Conservation (phyloP, 306 rosid genomes). For the Canavalia gladiata region DNA sequence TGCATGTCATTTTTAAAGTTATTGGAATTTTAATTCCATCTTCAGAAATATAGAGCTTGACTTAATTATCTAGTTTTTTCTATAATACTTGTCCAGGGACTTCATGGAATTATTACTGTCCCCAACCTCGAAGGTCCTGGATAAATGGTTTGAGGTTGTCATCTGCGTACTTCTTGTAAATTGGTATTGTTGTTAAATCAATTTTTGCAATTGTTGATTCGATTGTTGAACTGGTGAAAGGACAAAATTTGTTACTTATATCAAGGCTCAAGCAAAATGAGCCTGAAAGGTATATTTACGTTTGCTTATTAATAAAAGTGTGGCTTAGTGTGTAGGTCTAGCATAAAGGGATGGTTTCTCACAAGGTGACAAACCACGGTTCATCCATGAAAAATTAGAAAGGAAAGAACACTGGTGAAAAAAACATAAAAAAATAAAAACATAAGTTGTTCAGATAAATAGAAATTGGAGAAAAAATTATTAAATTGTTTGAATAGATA, state of each 20-base stretch:
- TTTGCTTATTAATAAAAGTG: neutral
- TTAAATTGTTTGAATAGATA: too few species aligned
- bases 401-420: too few species aligned
- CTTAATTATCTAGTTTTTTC: conserved; percentile 1
- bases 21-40: neutral
- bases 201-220: neutral
- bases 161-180: conserved; percentile 1
- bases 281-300: neutral
- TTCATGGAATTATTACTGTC: conserved; percentile 73
- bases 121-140: conserved; percentile 73
- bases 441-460: too few species aligned
- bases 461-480: too few species aligned
- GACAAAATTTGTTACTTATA: neutral
- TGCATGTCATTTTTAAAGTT: neutral
- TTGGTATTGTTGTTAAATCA: neutral
- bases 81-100: conserved; percentile 57
- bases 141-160: conserved; percentile 80
- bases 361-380: too few species aligned
- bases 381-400: too few species aligned
- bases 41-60: conserved; percentile 3
- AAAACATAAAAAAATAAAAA: too few species aligned
- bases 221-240: neutral
- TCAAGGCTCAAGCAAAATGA: neutral
- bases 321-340: too few species aligned
- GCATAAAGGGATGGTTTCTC: too few species aligned